phyloP scores from a whole-genome alignment of 805 yeast genomes.

The Lipomyces kockii region DNA sequence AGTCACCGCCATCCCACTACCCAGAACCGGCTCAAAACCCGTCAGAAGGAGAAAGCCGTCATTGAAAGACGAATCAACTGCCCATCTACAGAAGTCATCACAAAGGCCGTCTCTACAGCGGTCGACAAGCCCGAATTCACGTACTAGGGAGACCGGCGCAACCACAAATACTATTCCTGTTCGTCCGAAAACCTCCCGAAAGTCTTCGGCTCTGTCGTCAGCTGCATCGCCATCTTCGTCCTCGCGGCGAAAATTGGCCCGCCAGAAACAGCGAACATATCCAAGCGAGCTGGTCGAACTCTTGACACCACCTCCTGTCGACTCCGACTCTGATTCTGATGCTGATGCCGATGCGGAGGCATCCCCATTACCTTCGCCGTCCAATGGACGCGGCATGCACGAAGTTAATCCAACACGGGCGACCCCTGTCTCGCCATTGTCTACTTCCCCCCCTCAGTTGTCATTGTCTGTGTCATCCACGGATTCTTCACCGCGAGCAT shows the following conservation, averaged over 20 bases:
- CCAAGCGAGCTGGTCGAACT: slow-evolving; percentile 29
- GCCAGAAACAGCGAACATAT: slow-evolving; percentile 10
- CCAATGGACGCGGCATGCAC: not conserved
- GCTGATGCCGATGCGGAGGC: slow-evolving; percentile 4
- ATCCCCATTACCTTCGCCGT: not conserved
- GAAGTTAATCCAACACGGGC: not conserved
- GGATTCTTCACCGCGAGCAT: slow-evolving; percentile 25
- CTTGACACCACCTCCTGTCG: slow-evolving; percentile 33
- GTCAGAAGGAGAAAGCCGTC: not conserved
- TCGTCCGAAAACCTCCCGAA: not conserved
- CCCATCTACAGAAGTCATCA: not conserved
- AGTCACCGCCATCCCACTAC: slow-evolving; percentile 36
- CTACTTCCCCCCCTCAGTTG: slow-evolving; percentile 20
- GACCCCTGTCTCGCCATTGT: not conserved
- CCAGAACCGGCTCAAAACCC: not conserved
- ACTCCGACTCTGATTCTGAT: slow-evolving; percentile 19
- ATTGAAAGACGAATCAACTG: not conserved
- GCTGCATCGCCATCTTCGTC: slow-evolving; percentile 13
- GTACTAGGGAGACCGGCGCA: not conserved
- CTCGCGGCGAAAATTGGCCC: not conserved
- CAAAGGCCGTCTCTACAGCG: not conserved
- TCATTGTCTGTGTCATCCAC: slow-evolving; percentile 29
- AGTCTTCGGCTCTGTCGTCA: not conserved
- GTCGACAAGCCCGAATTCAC: not conserved
- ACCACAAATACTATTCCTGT: not conserved